Conservation (phyloP, 1,139 yeast species). For the Saccharomyces hybrid region DNA sequence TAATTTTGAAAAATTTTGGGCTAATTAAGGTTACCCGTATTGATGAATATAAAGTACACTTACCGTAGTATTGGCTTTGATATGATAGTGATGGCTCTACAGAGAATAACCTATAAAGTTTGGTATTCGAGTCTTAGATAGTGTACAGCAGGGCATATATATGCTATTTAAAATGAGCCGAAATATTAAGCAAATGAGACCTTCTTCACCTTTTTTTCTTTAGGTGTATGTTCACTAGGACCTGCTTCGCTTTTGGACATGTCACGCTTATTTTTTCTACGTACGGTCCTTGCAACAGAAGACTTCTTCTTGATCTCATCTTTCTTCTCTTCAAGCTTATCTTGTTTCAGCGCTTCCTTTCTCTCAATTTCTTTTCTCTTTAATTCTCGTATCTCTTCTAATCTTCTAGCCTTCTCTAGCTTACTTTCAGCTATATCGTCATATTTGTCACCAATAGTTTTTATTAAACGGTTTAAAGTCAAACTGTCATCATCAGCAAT, state of each 20-base stretch:
- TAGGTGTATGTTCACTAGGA: constrained; percentile 29
- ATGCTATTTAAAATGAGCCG: background rate
- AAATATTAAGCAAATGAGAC: constrained; percentile 12
- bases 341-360: constrained; percentile 63
- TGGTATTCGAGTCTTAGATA: background rate
- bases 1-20: background rate
- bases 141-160: background rate
- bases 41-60: background rate
- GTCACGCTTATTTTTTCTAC: constrained; percentile 63
- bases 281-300: constrained; percentile 53
- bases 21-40: background rate
- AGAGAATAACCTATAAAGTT: background rate
- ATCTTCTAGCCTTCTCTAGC: constrained; percentile 77
- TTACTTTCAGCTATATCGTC: constrained; percentile 84
- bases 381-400: constrained; percentile 83
- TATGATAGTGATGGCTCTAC: background rate
- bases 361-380: constrained; percentile 81
- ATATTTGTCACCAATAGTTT: constrained; percentile 71
- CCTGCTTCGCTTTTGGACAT: constrained; percentile 36
- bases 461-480: constrained; percentile 59
- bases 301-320: constrained; percentile 67
- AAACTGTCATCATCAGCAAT: constrained; percentile 65
- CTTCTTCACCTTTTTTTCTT: constrained; percentile 13
- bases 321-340: constrained; percentile 70
- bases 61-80: background rate